A percentile compares a stretch with the other conserved stretches of the same genome.
Conservation (phyloP, 2,329 filamentous ascomycete species). For the Aureobasidium sp. region DNA sequence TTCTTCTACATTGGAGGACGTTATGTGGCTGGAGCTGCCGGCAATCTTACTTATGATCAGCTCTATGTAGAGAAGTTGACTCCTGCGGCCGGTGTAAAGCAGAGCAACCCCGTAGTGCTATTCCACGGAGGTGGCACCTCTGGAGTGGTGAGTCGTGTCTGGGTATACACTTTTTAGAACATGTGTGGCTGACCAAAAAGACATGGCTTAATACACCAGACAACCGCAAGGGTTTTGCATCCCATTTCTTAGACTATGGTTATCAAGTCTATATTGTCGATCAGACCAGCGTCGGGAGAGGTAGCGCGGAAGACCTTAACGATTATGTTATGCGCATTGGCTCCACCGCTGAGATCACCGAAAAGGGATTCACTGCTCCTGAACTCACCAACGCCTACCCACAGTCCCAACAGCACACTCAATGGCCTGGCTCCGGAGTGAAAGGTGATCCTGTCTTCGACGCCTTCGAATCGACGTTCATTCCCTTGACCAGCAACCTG, state of each 20-base stretch:
- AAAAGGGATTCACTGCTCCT: constrained; percentile 22
- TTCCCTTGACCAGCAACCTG: constrained; percentile 26
- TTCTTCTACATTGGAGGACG: constrained; percentile 16
- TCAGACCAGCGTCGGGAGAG: constrained; percentile 18
- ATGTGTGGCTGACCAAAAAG: background rate
- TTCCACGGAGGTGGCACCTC: constrained; percentile 39
- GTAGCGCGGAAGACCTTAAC: constrained; percentile 17
- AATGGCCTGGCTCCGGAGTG: constrained; percentile 21
- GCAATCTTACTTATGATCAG: constrained; percentile 6
- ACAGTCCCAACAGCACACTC: constrained; percentile 19
- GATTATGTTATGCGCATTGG: constrained; percentile 12
- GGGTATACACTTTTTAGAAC: background rate
- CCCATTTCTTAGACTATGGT: constrained; percentile 6
- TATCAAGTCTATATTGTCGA: constrained; percentile 37
- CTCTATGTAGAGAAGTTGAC: constrained; percentile 12
- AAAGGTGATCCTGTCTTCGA: constrained; percentile 26
- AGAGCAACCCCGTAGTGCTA: constrained; percentile 33
- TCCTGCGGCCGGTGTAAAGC: constrained; percentile 19
- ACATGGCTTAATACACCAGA: constrained; percentile 38
- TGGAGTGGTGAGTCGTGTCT: constrained; percentile 30
- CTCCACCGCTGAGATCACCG: constrained; percentile 6
- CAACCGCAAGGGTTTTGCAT: constrained; percentile 36
- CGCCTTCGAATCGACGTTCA: constrained; percentile 26
- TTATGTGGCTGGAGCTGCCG: constrained; percentile 17
- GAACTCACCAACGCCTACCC: constrained; percentile 17